Evolutionary conservation across 1,284 basidiomycete genomes (phyloP).

Genomic region (Irpex lacteus): DNA sequence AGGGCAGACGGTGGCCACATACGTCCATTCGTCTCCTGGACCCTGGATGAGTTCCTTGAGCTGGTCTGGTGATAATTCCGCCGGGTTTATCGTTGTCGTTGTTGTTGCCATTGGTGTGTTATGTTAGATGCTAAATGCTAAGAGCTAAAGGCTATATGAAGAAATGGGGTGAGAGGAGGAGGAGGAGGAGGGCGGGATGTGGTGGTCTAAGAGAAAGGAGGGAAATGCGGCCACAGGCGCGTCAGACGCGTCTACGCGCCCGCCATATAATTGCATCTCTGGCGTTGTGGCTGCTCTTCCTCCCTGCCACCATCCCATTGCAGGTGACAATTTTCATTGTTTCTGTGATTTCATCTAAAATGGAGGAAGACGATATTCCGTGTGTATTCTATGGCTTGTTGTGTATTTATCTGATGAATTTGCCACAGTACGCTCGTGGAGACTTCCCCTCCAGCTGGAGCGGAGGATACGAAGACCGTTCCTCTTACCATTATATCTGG

Average conservation of each 20-base stretch:
- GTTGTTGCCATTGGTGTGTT: not conserved
- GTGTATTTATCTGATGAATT: not conserved
- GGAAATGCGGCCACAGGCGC: not conserved
- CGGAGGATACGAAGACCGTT: slow-evolving; percentile 39
- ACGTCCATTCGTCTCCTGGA: slow-evolving; percentile 79
- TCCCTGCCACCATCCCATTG: not conserved
- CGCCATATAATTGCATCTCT: not conserved
- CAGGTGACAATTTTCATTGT: not conserved
- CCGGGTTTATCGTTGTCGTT: not conserved
- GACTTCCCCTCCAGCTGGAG: slow-evolving; percentile 7
- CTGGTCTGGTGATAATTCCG: slow-evolving; percentile 36
- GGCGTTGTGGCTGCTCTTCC: not conserved
- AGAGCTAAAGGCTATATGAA: no score
- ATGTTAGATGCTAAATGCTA: not conserved
- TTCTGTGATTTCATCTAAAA: not conserved
- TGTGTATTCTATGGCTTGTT: slow-evolving; percentile 18
- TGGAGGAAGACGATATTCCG: slow-evolving; percentile 26
- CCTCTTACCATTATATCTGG: slow-evolving; percentile 91
- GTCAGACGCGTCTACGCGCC: not conserved
- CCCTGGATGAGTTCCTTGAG: slow-evolving; percentile 68
- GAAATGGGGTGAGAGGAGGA: not conserved
- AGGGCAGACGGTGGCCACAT: slow-evolving; percentile 19
- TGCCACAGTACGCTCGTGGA: slow-evolving; percentile 46
- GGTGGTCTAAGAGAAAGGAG: not conserved
- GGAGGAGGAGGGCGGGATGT: not conserved